phyloP scores from a whole-genome alignment of 129 eudicot species.

The Deinandra increscens region DNA sequence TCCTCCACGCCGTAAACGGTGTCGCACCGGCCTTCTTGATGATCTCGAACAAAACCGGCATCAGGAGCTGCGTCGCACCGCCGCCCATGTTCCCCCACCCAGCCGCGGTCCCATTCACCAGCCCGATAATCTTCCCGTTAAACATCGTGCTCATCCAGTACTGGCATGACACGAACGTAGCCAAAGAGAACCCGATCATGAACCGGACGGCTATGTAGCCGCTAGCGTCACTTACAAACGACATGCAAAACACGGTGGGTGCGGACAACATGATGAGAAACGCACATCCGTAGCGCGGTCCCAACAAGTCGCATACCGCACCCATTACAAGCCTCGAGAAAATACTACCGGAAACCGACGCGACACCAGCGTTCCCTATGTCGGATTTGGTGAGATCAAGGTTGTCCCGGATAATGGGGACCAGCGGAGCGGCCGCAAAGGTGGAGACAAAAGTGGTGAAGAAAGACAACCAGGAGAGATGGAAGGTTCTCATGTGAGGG shows the following conservation, averaged over 20 bases:
- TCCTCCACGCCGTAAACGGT: conserved; percentile 57
- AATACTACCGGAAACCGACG: conserved; percentile 43
- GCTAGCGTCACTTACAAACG: conserved; percentile 35
- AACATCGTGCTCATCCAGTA: conserved; percentile 66
- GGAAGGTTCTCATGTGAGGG: too few species aligned
- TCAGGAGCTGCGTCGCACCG: conserved; percentile 56
- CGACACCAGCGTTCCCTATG: conserved; percentile 48
- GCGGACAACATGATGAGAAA: conserved; percentile 48
- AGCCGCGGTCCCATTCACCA: conserved; percentile 53
- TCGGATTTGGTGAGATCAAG: conserved; percentile 40
- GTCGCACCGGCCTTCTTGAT: conserved; percentile 43
- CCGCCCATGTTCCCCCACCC: conserved; percentile 76
- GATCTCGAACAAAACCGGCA: conserved; percentile 50
- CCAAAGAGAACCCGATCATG: conserved; percentile 57
- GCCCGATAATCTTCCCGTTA: conserved; percentile 46
- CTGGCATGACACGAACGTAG: conserved; percentile 58
- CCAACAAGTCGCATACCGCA: conserved; percentile 48
- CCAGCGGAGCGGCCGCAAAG: conserved; percentile 53
- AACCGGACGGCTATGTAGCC: conserved; percentile 49
- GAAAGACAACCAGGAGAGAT: neutral
- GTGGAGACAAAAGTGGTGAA: conserved; percentile 43
- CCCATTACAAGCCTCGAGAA: conserved; percentile 61
- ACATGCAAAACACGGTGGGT: conserved; percentile 50
- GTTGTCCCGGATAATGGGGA: conserved; percentile 53
- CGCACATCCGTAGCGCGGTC: conserved; percentile 60